These are phyloP conservation scores for Talaromyces wortmannii DNA, from an alignment of 495 filamentous ascomycete genomes.

Conservation along the genomic window DNA sequence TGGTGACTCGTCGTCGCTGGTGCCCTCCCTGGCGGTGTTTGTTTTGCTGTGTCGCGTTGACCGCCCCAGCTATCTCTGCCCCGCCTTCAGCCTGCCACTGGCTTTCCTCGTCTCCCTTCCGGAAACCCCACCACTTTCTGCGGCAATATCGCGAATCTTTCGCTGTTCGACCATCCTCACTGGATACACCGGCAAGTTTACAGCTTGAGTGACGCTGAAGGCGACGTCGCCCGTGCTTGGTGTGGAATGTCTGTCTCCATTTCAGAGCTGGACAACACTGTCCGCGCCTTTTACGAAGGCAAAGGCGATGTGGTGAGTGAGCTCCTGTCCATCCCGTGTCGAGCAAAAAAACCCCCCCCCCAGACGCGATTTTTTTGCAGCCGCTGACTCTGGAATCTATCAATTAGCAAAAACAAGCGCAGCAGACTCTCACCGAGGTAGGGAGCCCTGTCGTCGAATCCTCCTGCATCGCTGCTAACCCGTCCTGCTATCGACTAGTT, in stretches of 20 bases:
- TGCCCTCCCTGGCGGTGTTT: background rate
- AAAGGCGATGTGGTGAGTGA: constrained; percentile 77
- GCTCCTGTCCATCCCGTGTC: background rate
- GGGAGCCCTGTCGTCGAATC: constrained; percentile 15
- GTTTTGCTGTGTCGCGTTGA: constrained; percentile 3
- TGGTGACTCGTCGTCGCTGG: too few relatives aligned
- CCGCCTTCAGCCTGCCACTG: constrained; percentile 4
- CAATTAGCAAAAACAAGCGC: constrained; percentile 89
- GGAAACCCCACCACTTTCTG: constrained; percentile 5
- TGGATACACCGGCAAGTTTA: background rate
- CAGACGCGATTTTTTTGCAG: too few relatives aligned
- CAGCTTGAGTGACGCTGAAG: background rate
- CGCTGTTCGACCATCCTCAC: background rate
- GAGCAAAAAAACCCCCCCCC: background rate
- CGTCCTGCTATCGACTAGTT: constrained; percentile 52
- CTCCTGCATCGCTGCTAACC: background rate
- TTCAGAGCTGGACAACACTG: constrained; percentile 88
- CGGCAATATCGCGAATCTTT: background rate
- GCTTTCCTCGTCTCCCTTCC: background rate
- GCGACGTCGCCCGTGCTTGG: constrained; percentile 22
- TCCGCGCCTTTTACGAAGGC: constrained; percentile 94
- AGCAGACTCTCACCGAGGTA: constrained; percentile 91
- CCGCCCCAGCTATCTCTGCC: constrained; percentile 3
- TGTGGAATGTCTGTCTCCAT: constrained; percentile 64
- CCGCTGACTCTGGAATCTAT: background rate